Conservation (phyloP, 108 stramenopile genomes). For the Fistulifera pelliculosa region DNA sequence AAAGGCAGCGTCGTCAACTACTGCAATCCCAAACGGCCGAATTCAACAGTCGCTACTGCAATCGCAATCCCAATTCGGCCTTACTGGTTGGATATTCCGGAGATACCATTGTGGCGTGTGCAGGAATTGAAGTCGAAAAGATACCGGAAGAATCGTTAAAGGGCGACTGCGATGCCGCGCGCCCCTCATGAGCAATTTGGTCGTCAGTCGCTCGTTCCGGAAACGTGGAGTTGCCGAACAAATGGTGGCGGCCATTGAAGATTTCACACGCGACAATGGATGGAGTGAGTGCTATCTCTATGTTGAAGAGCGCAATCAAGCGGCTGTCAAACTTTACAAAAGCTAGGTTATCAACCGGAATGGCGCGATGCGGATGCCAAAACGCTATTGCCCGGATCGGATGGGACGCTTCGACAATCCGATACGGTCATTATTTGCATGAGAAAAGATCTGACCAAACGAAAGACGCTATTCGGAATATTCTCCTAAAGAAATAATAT, state of each 20-base stretch:
- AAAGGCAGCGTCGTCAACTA: slow-evolving; percentile 33
- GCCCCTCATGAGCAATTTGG: slow-evolving; percentile 73
- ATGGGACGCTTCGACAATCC: slow-evolving; percentile 35
- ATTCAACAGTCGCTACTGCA: slow-evolving; percentile 62
- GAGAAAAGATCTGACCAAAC: slow-evolving; percentile 39
- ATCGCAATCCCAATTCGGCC: slow-evolving; percentile 26
- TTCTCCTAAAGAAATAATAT: background rate
- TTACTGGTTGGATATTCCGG: slow-evolving; percentile 18
- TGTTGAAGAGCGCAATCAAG: slow-evolving; percentile 64
- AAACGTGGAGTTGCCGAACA: slow-evolving; percentile 64
- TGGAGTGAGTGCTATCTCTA: slow-evolving; percentile 63
- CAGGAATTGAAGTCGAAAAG: slow-evolving; percentile 55
- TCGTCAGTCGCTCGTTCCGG: slow-evolving; percentile 47
- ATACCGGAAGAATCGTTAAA: slow-evolving; percentile 12
- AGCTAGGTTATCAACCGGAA: slow-evolving; percentile 53
- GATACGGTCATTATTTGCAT: slow-evolving; percentile 69
- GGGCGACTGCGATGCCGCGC: slow-evolving; percentile 10
- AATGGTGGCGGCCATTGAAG: slow-evolving; percentile 55
- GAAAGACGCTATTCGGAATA: background rate
- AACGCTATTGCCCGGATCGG: slow-evolving; percentile 50
- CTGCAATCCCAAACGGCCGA: slow-evolving; percentile 50
- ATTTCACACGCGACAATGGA: slow-evolving; percentile 41
- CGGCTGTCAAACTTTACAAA: slow-evolving; percentile 65
- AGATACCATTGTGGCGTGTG: slow-evolving; percentile 46
- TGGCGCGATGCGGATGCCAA: slow-evolving; percentile 63